Evolutionary conservation across 2,329 filamentous ascomycete genomes (phyloP), one percentile per base, ranked within the genome.

Genomic region (Acarospora socialis): DNA sequence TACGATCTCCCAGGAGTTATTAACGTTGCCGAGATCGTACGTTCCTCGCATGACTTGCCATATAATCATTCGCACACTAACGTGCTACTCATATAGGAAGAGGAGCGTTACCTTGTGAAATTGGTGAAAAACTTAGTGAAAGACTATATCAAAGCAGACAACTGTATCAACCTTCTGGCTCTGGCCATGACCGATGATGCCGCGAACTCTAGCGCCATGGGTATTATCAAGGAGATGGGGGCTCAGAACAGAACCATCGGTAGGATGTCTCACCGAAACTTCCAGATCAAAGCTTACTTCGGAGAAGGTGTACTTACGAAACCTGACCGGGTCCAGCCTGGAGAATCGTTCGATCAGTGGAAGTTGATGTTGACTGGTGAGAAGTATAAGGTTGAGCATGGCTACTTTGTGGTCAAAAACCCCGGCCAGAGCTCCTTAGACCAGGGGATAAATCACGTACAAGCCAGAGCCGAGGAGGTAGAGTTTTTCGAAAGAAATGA

Each of bases 1-100:
- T 87, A 81, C 38, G 84, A 93, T 38, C 63, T 93, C 1, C 84
- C 84, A 0, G 84, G 84, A 0, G 73, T 92, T 0, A 87, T 92
- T 39, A 72, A 74, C 13, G 77, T 77, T 5, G 67, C 76, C 0
- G 70, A 73, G 2, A 63, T 73, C 5, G 15, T 30, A 8, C 6
- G 23, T 25, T 15, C 16, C 16, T 10, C 4, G 2, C 2, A 25
- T 13, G 23, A 13, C 23, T 25, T 8, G n/a, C n/a, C n/a, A n/a
- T n/a, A n/a, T n/a, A n/a, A n/a, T n/a, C n/a, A n/a, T n/a, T n/a
- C 14, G 16, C 8, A 25, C 23, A 15, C 23, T 25, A 13, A 25
- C 23, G 16, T 15, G 8, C 12, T 13, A 15, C 4, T 25, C 12
- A 5, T 13, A 13, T 8, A 25, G 23, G 67, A 68, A 5, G 61